phyloP scores from a whole-genome alignment of 2,329 filamentous ascomycete genomes.

The Alternaria conjuncta region DNA sequence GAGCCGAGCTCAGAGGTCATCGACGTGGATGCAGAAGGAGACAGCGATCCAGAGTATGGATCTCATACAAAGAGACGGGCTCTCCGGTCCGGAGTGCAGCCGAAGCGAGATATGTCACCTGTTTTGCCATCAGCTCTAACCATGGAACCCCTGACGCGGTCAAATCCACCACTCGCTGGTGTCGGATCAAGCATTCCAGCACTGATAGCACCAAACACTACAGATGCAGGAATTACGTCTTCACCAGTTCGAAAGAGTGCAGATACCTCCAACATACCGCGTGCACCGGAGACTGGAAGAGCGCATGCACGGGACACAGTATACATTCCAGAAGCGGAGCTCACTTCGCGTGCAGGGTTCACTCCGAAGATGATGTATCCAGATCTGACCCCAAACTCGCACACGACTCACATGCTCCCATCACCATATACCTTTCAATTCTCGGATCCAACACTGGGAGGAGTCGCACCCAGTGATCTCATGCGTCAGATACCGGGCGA shows the following conservation, averaged over 20 bases:
- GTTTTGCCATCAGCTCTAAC: not conserved
- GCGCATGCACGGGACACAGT: not conserved
- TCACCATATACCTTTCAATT: not conserved
- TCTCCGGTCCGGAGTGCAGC: not conserved
- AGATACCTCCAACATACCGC: not conserved
- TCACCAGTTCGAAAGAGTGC: not conserved
- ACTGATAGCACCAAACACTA: not conserved
- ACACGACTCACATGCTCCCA: not conserved
- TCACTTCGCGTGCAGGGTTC: not conserved
- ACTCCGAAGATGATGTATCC: not conserved
- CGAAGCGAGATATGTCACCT: not conserved
- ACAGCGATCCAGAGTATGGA: constrained; percentile 5
- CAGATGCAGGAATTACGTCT: not conserved
- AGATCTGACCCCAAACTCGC: not conserved
- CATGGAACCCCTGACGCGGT: not conserved
- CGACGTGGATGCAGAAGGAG: constrained; percentile 13
- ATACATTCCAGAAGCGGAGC: not conserved
- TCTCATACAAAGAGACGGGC: constrained; percentile 10
- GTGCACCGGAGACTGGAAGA: not conserved
- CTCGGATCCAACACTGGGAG: not conserved
- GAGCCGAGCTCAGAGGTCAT: not conserved
- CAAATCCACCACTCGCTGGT: not conserved
- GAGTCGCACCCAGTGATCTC: not conserved
- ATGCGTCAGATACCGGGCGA: not conserved
- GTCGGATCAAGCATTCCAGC: not conserved